phyloP scores from a whole-genome alignment of 164 flowering plant genomes.

The Tetrastigma voinierianum region DNA sequence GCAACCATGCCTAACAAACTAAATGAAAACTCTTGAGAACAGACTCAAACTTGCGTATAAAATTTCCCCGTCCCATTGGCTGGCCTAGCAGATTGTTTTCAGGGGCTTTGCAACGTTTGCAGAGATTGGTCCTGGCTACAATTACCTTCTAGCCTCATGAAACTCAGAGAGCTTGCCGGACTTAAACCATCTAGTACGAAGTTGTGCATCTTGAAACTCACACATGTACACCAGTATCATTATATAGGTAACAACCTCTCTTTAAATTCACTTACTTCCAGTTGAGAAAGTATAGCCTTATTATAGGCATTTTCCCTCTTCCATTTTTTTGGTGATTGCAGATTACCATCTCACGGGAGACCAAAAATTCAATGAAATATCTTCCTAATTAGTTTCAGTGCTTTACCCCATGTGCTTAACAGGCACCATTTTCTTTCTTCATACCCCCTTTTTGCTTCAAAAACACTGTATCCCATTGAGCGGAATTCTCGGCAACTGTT shows the following conservation, averaged over 20 bases:
- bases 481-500: neutral
- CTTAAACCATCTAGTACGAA: conserved; percentile 56
- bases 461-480: conserved; percentile 3
- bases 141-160: conserved; percentile 76
- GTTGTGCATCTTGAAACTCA: neutral
- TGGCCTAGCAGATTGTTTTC: conserved; percentile 12
- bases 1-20: too few species aligned
- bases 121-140: conserved; percentile 76
- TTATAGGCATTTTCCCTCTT: neutral
- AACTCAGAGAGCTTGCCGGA: conserved; percentile 76
- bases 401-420: too few species aligned
- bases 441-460: neutral
- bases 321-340: neutral
- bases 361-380: too few species aligned
- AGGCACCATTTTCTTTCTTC: too few species aligned
- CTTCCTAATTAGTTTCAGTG: too few species aligned
- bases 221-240: too few species aligned
- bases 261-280: too few species aligned
- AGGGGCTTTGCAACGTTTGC: conserved; percentile 86
- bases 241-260: too few species aligned
- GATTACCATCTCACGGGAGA: neutral
- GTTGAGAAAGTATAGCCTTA: too few species aligned
- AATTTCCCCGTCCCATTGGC: neutral
- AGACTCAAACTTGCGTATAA: neutral
- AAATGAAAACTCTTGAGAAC: too few species aligned